A percentile compares a stretch with the other conserved stretches of the same genome.
Conservation (phyloP, 2,329 filamentous ascomycete genomes). For the Knufia petricola region DNA sequence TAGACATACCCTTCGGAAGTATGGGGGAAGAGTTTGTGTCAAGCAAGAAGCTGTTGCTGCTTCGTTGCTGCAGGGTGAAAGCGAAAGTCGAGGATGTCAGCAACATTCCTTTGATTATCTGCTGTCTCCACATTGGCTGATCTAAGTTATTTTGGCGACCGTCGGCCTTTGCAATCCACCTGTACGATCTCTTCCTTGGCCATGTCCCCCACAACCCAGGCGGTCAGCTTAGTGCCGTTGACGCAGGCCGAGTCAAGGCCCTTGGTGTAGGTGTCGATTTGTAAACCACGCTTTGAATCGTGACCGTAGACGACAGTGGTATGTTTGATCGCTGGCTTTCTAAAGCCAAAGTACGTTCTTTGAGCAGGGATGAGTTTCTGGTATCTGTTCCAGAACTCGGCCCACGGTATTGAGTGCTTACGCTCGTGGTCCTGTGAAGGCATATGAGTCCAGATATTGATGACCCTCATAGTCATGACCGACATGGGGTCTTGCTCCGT, state of each 20-base stretch:
- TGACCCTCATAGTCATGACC: slow-evolving; percentile 85
- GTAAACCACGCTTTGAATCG: slow-evolving; percentile 63
- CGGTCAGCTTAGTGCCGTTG: slow-evolving; percentile 64
- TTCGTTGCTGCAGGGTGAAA: no score
- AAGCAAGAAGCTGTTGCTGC: no score
- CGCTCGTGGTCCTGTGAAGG: slow-evolving; percentile 39
- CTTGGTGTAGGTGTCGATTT: slow-evolving; percentile 60
- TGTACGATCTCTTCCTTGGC: slow-evolving; percentile 34
- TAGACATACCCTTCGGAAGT: no score
- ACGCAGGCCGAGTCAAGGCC: slow-evolving; percentile 81
- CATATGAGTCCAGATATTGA: slow-evolving; percentile 54
- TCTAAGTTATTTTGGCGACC: background rate
- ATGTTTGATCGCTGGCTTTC: slow-evolving; percentile 12
- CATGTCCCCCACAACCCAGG: slow-evolving; percentile 59
- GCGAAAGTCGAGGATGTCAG: no score
- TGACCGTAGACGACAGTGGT: slow-evolving; percentile 80
- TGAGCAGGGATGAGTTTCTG: slow-evolving; percentile 26
- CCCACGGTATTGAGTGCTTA: slow-evolving; percentile 54
- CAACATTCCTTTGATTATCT: background rate
- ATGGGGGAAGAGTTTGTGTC: no score
- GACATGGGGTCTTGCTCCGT: slow-evolving; percentile 65
- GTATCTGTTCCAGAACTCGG: slow-evolving; percentile 48
- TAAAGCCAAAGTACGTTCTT: background rate
- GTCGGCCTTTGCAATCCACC: slow-evolving; percentile 33
- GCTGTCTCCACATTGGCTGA: background rate